phyloP scores from a whole-genome alignment of 2,329 filamentous ascomycete genomes.

The Chrysoporthe deuterocubensis region DNA sequence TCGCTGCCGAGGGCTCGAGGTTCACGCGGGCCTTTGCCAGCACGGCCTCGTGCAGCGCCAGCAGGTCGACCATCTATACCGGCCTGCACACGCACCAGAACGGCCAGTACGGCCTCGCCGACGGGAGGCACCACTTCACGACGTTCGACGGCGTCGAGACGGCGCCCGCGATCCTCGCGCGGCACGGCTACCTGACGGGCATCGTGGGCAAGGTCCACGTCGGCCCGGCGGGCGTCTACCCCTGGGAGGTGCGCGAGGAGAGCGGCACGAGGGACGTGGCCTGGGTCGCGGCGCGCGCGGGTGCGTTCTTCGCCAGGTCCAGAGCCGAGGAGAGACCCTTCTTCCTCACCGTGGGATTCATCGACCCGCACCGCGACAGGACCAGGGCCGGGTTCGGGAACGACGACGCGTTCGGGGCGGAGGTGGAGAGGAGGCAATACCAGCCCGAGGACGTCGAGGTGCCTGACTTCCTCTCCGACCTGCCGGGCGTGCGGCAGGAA shows the following conservation, averaged over 20 bases:
- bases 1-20: conserved; percentile 40
- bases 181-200: conserved; percentile 46
- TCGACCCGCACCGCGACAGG: conserved; percentile 50
- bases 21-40: conserved; percentile 47
- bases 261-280: conserved; percentile 46
- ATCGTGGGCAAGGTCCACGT: conserved; percentile 53
- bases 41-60: conserved; percentile 51
- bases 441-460: conserved; percentile 42
- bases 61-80: conserved; percentile 49
- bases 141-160: conserved; percentile 48
- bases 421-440: conserved; percentile 31
- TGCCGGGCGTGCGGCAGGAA: conserved; percentile 46
- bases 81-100: conserved; percentile 52
- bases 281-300: conserved; percentile 44
- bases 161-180: conserved; percentile 42
- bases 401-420: conserved; percentile 17
- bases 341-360: conserved; percentile 50
- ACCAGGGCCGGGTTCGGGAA: conserved; percentile 50
- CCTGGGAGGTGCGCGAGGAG: conserved; percentile 43
- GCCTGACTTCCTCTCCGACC: conserved; percentile 45
- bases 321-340: conserved; percentile 42
- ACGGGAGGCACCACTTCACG: conserved; percentile 43
- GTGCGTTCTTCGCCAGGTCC: conserved; percentile 43
- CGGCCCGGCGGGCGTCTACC: conserved; percentile 43
- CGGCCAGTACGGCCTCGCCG: conserved; percentile 48